Evolutionary conservation across 352 stramenopile species (phyloP).

Genomic region (Achlya hypogyna): DNA sequence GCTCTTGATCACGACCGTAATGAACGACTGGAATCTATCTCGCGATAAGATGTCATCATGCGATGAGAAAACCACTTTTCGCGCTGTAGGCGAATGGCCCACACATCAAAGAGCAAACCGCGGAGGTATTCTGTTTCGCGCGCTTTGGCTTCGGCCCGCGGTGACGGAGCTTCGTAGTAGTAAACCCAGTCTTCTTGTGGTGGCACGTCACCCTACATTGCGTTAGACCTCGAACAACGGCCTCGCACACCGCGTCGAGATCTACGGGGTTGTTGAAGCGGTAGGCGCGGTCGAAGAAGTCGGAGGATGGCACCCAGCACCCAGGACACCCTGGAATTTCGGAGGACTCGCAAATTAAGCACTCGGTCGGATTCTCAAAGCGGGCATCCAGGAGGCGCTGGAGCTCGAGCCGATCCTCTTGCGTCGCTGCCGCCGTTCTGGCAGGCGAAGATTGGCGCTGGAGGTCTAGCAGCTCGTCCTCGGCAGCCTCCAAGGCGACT

Average conservation of each 20-base stretch:
- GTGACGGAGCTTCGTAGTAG: background rate
- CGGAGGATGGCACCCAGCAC: conserved; percentile 48
- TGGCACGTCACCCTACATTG: background rate
- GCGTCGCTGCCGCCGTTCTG: conserved; percentile 16
- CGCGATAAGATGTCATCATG: background rate
- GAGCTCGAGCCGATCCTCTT: conserved; percentile 27
- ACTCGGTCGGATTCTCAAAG: conserved; percentile 21
- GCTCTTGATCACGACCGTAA: conserved; percentile 64
- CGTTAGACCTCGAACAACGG: conserved; percentile 23
- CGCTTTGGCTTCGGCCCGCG: conserved; percentile 9
- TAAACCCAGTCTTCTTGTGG: background rate
- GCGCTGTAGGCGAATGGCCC: conserved; percentile 47
- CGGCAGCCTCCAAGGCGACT: conserved; percentile 26
- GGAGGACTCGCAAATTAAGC: conserved; percentile 32
- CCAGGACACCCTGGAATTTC: conserved; percentile 43
- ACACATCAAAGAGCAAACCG: conserved; percentile 36
- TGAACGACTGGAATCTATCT: conserved; percentile 31
- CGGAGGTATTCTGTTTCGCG: conserved; percentile 35
- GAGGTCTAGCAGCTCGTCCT: background rate
- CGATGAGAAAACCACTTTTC: conserved; percentile 26
- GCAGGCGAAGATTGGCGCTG: conserved; percentile 5
- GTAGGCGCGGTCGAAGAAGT: conserved; percentile 29
- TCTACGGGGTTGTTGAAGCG: conserved; percentile 33
- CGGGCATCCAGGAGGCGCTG: conserved; percentile 28
- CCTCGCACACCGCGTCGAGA: conserved; percentile 21